Percentiles rank a stretch among this genome's conserved stretches.
phyloP scores from a whole-genome alignment of 306 rosid genomes.

The Astragalus membranaceus region DNA sequence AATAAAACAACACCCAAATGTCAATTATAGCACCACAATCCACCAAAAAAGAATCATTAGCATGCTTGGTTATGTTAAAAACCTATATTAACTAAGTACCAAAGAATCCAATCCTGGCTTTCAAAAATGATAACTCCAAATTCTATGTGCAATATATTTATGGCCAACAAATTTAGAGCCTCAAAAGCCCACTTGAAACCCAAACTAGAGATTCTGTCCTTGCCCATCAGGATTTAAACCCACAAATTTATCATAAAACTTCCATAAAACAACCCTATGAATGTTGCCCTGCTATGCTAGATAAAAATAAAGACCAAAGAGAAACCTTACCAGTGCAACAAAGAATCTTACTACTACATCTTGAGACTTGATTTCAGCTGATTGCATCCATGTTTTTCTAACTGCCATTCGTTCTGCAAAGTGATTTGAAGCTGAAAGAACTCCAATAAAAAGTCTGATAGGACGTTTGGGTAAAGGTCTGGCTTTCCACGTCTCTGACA shows the following conservation, averaged over 20 bases:
- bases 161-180: constrained; percentile 3
- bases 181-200: background rate
- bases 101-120: background rate
- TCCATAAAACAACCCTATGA: background rate
- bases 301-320: background rate
- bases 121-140: background rate
- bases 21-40: background rate
- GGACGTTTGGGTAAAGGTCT: constrained; percentile 49
- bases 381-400: constrained; percentile 94
- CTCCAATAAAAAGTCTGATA: constrained; percentile 61
- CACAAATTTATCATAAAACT: background rate
- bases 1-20: background rate
- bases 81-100: too few relatives aligned
- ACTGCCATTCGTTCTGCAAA: constrained; percentile 92
- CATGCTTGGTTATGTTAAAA: too few relatives aligned
- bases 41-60: background rate
- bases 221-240: background rate
- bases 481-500: constrained; percentile 78
- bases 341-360: constrained; percentile 73
- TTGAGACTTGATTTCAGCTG: constrained; percentile 63
- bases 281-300: background rate
- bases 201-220: background rate
- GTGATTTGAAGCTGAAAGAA: constrained; percentile 92
- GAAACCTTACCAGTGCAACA: constrained; percentile 78
- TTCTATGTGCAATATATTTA: constrained; percentile 3